Conservation (phyloP, 1,139 yeast species). For the Scheffersomyces lignicola region DNA sequence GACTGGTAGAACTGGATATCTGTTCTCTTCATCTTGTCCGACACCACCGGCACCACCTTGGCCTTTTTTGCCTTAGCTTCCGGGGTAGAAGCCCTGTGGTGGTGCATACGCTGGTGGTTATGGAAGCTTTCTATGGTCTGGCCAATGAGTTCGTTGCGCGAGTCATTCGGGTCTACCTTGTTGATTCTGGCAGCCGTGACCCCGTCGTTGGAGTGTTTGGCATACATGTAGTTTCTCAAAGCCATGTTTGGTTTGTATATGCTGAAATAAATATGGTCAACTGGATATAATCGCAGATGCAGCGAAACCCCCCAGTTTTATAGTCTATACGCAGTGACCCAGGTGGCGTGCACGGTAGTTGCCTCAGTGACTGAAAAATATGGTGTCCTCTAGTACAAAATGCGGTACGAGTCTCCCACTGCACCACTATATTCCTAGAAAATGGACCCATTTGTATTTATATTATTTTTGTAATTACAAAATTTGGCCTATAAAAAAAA, state of each 20-base stretch:
- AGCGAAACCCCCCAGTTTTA: neutral
- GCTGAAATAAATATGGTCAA: too few species aligned
- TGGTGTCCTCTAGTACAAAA: too few species aligned
- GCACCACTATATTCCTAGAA: too few species aligned
- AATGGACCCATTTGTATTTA: too few species aligned
- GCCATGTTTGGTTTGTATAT: constrained; percentile 42
- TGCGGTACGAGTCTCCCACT: too few species aligned
- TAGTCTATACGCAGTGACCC: too few species aligned
- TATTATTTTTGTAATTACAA: constrained; percentile 2
- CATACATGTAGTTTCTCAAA: constrained; percentile 43
- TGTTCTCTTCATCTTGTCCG: constrained; percentile 1
- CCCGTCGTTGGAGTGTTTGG: constrained; percentile 34
- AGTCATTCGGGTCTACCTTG: constrained; percentile 14
- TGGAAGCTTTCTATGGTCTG: constrained; percentile 3
- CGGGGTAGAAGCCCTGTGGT: neutral
- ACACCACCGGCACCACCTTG: neutral
- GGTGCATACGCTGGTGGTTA: neutral
- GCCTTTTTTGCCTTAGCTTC: neutral
- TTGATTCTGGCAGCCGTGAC: constrained; percentile 20
- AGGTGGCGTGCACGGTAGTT: too few species aligned
- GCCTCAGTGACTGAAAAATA: too few species aligned
- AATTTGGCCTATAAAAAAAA: constrained; percentile 5
- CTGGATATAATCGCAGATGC: neutral
- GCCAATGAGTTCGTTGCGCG: constrained; percentile 1
- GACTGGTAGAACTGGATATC: constrained; percentile 1